Base-by-base conservation (phyloP, 306 rosid species). In the Quercus mongolica region DNA sequence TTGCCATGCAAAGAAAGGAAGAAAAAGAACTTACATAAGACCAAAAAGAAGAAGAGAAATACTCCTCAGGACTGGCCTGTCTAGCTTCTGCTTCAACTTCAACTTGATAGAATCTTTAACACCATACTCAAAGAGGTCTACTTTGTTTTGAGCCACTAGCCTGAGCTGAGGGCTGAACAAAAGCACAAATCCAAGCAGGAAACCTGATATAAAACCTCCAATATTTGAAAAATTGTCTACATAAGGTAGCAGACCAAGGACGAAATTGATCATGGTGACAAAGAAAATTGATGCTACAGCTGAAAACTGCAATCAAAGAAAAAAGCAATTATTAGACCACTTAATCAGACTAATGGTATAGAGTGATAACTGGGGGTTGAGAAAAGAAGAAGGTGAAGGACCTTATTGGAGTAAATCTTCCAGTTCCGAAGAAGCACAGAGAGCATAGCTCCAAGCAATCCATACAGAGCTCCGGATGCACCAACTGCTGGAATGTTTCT, bases 161-260 rank as follows among this genome's bases (percentile, higher is more conserved):
- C 74, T 80, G 74, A 79, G 78, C 85, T 84, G 83, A 57, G 91
- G 91, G 70, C 82, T 75, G 79, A 87, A 81, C 71, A 91, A 69
- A 80, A 92, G 85, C 74, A 80, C 86, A 49, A 91, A 88, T 80
- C 97, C 98, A 11, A 95, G 94, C 68, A 95, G 97, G 82, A 90
- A 81, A 31, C 99, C 99, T n/a, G 98, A 85, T 74, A 88, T 49
- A 74, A 92, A 89, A 68, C 98, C 99, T 58, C 98, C 97, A 56
- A 85, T 76, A 89, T 75, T 92, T 30, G 99, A 79, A 74, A 90
- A 95, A 57, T 95, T 95, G 85, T 95, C 87, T 12, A 88, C 86
- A 61, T 88, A 92, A 41, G 98, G 99, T 74, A 92, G 89, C 79
- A 95, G 84, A 51, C 99, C 98, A 58, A 91, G 90, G 49, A 81